These are phyloP conservation scores for Colletotrichum sp. DNA, from an alignment of 2,329 filamentous ascomycete genomes.

Conservation along the genomic window DNA sequence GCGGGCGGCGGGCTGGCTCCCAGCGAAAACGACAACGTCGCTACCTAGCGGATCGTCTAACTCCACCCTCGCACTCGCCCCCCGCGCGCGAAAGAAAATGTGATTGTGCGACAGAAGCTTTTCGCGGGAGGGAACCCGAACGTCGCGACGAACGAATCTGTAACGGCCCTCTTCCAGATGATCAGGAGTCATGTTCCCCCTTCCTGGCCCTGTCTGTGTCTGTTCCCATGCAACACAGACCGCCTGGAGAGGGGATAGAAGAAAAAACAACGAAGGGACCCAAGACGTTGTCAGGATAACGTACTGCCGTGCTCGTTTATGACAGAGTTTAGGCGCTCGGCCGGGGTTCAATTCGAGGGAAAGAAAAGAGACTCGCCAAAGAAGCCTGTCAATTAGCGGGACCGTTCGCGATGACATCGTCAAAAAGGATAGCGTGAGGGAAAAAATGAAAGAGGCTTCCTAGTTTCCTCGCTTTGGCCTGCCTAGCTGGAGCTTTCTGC, in stretches of 20 bases:
- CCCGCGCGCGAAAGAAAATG: neutral
- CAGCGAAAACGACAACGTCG: neutral
- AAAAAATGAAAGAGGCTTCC: neutral
- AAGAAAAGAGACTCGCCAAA: neutral
- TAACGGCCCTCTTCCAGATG: neutral
- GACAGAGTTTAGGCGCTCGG: neutral
- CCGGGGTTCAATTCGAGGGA: neutral
- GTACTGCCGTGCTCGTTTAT: neutral
- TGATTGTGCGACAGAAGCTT: neutral
- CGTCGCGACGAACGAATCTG: neutral
- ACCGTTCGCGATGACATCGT: slow-evolving; percentile 11
- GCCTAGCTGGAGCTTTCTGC: slow-evolving; percentile 1
- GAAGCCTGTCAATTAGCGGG: neutral
- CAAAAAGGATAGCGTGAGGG: slow-evolving; percentile 16
- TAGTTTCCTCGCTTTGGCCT: slow-evolving; percentile 2
- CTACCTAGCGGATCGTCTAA: neutral
- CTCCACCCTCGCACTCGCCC: neutral
- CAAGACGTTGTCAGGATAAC: neutral
- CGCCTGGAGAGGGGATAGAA: neutral
- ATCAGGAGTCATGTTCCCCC: neutral
- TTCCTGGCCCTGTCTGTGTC: neutral
- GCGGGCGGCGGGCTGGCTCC: neutral
- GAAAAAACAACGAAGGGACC: neutral
- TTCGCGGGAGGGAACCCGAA: neutral
- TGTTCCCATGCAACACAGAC: neutral